Conservation (phyloP, 2,329 filamentous ascomycete species). For the Ophiostoma quercus region DNA sequence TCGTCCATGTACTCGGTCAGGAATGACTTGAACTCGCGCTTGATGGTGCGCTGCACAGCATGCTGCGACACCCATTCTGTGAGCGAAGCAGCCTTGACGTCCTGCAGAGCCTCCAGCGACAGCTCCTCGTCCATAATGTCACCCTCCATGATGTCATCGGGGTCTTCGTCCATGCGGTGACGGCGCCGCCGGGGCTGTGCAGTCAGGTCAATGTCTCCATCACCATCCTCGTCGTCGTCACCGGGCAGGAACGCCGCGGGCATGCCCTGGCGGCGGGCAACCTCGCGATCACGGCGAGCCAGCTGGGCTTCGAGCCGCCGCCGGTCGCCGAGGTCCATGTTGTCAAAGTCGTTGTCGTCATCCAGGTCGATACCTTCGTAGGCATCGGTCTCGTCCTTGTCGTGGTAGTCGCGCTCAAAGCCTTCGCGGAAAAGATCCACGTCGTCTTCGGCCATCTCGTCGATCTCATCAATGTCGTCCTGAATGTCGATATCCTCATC, state of each 20-base stretch:
- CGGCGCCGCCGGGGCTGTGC: constrained; percentile 78
- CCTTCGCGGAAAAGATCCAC: constrained; percentile 72
- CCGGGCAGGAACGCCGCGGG: constrained; percentile 70
- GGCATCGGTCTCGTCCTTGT: constrained; percentile 59
- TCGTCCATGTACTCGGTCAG: constrained; percentile 93
- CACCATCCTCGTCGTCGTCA: constrained; percentile 85
- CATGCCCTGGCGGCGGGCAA: constrained; percentile 59
- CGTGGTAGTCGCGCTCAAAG: constrained; percentile 65
- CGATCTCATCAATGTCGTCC: constrained; percentile 69
- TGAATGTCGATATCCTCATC: constrained; percentile 67
- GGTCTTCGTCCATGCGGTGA: constrained; percentile 89
- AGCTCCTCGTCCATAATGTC: constrained; percentile 96
- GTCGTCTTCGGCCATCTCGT: constrained; percentile 76
- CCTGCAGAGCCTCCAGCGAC: constrained; percentile 81
- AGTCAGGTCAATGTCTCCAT: constrained; percentile 75
- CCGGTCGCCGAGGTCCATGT: constrained; percentile 60
- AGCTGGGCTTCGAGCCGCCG: constrained; percentile 68
- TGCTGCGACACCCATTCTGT: constrained; percentile 93
- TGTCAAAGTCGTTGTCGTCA: constrained; percentile 69
- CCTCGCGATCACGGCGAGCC: constrained; percentile 67
- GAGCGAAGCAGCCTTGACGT: constrained; percentile 87
- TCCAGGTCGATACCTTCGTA: constrained; percentile 72
- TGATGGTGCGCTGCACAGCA: constrained; percentile 86
- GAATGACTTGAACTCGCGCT: constrained; percentile 95
- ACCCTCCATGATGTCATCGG: constrained; percentile 83